Evolutionary conservation across 2,329 filamentous ascomycete genomes (phyloP).

Genomic region (Ciborinia camelliae): DNA sequence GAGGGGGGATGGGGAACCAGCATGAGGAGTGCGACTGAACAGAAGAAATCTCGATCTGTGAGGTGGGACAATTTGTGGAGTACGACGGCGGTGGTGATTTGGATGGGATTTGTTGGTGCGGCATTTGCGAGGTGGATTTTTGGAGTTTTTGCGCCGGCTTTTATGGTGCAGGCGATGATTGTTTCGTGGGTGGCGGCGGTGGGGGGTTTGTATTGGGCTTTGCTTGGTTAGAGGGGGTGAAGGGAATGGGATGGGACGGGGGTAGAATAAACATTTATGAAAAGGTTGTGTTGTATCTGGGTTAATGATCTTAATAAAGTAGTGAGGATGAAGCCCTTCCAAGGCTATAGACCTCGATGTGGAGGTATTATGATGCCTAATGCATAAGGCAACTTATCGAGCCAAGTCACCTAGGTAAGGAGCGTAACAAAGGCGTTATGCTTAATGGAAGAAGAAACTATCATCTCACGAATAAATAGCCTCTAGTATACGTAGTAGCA

Average conservation of each 20-base stretch:
- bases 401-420: too few species aligned
- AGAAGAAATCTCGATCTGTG: conserved; percentile 25
- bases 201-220: conserved; percentile 18
- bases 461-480: too few species aligned
- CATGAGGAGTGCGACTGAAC: conserved; percentile 37
- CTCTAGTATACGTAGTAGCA: too few species aligned
- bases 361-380: too few species aligned
- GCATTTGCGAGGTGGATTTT: conserved; percentile 19
- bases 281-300: too few species aligned
- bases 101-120: conserved; percentile 26
- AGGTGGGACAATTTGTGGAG: conserved; percentile 23
- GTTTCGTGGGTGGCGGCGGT: conserved; percentile 14
- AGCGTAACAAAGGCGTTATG: too few species aligned
- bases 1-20: conserved; percentile 40
- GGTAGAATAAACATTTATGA: too few species aligned
- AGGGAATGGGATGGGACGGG: background rate
- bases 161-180: conserved; percentile 22
- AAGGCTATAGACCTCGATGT: too few species aligned
- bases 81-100: conserved; percentile 21
- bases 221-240: conserved; percentile 10
- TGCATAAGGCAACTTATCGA: too few species aligned
- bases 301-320: too few species aligned
- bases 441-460: too few species aligned
- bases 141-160: conserved; percentile 11
- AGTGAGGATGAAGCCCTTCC: too few species aligned